Base-by-base conservation (phyloP, 2,329 filamentous ascomycete species). In the Exophiala alcalophila region DNA sequence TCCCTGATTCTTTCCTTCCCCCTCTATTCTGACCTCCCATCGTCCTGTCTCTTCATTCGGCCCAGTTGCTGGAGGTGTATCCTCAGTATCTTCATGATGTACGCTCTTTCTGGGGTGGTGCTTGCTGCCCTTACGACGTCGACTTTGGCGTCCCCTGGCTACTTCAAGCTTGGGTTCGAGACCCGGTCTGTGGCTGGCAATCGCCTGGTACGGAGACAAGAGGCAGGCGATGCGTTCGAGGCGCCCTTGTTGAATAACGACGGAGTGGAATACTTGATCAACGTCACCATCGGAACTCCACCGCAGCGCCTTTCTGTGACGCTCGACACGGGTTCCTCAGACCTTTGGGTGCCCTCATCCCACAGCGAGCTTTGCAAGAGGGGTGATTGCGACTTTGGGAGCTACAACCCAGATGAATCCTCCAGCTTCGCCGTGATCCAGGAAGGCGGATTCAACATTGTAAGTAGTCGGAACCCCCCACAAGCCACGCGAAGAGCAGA, bases 251-350 rank as follows among this genome's bases (percentile, higher is more conserved):
- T 31, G 9, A 36, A 49, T 11, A 44, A 42, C 27, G 31, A 48
- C 34, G 42, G 39, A 24, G 36, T 52, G 18, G 50, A 53, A 38
- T 54, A 54, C 19, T 16, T 49, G 21, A 35, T 54, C 32, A 52
- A 54, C 24, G 28, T 55, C 28, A 50, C 41, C 10, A 28, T 55
- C n/a, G 50, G 53, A 15, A 55, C 44, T 8, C 53, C 53, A 15
- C 42, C 53, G 25, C 53, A 55, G 36, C 12, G 24, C 16, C 32
- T 53, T 25, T 29, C 18, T 2, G 36, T 55, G 16, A 43, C 44
- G 7, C 23, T 55, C 11, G 53, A 55, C 34, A 55, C 53, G 8
- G 50, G 50, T 6, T 47, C 41, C 5, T 49, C 45, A 5, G 49
- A 55, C 25, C 42, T 49, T 4, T 53, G 47, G 44, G 34, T 53